phyloP scores from a whole-genome alignment of 352 stramenopile genomes.

The Pythium inflatum region DNA sequence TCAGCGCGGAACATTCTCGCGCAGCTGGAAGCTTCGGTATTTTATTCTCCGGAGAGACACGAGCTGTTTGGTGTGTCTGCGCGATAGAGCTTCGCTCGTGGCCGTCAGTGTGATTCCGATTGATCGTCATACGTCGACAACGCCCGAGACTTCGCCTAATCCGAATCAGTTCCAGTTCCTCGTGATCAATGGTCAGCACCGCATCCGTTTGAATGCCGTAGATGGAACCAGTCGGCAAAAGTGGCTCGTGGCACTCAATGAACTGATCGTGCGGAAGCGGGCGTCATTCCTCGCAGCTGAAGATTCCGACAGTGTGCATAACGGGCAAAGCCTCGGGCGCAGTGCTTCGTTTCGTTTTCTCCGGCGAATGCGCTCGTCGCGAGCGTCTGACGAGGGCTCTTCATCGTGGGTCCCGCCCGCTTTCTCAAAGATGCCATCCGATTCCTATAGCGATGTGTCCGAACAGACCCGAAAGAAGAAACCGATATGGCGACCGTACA shows the following conservation, averaged over 20 bases:
- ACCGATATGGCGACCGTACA: conserved; percentile 74
- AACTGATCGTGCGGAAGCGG: conserved; percentile 80
- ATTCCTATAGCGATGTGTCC: conserved; percentile 16
- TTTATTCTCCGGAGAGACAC: conserved; percentile 73
- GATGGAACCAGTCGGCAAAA: conserved; percentile 54
- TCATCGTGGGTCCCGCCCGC: neutral
- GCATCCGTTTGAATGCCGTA: conserved; percentile 73
- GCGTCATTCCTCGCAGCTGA: conserved; percentile 76
- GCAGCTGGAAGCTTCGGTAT: conserved; percentile 86
- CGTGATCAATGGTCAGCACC: conserved; percentile 71
- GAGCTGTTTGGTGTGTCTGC: conserved; percentile 77
- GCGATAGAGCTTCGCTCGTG: conserved; percentile 72
- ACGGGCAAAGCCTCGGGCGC: conserved; percentile 15
- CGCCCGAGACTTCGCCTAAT: conserved; percentile 64
- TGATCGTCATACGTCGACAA: conserved; percentile 73
- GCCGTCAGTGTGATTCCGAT: conserved; percentile 72
- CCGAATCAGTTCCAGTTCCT: conserved; percentile 83
- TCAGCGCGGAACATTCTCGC: conserved; percentile 62
- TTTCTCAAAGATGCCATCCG: conserved; percentile 11
- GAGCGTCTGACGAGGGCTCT: conserved; percentile 53
- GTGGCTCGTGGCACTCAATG: conserved; percentile 80
- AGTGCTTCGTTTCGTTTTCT: conserved; percentile 35
- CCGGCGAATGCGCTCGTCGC: conserved; percentile 57
- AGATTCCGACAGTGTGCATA: conserved; percentile 62
- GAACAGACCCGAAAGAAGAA: conserved; percentile 32